Percentiles rank a stretch among this genome's conserved stretches.
phyloP scores from a whole-genome alignment of 2,329 filamentous ascomycete genomes.

The Mollisia scopiformis region DNA sequence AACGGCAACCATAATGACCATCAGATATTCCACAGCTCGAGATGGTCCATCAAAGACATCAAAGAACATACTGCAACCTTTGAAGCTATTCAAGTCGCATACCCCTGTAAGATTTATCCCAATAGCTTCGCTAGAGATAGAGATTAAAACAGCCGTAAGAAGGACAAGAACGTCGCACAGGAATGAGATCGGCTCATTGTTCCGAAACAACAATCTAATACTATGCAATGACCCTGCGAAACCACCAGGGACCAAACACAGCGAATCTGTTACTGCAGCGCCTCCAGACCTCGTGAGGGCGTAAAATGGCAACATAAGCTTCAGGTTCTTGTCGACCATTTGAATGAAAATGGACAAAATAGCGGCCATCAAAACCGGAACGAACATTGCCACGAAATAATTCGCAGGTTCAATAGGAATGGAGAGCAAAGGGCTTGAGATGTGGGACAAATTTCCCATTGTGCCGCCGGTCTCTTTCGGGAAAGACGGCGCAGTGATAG shows the following conservation, averaged over 20 bases:
- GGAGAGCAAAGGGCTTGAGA: neutral
- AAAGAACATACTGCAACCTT: neutral
- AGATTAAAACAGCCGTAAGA: neutral
- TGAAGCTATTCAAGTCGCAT: neutral
- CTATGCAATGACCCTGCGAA: neutral
- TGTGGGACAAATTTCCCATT: neutral
- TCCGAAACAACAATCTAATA: neutral
- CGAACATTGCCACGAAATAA: neutral
- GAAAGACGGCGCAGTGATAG: neutral
- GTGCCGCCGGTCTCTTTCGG: too few species aligned
- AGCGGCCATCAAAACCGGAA: neutral
- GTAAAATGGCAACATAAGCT: slow-evolving; percentile 2
- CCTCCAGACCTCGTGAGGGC: neutral
- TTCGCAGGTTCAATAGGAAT: neutral
- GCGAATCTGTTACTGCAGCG: neutral
- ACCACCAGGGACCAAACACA: neutral
- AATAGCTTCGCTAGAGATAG: slow-evolving; percentile 3
- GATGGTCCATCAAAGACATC: neutral
- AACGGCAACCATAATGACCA: neutral
- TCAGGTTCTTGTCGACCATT: slow-evolving; percentile 1
- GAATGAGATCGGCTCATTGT: neutral
- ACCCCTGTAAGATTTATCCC: neutral
- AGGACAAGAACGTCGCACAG: slow-evolving; percentile 2
- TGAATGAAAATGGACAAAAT: neutral
- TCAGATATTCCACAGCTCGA: neutral